phyloP scores from a whole-genome alignment of 1,284 basidiomycete species.

The Cystobasidium pallidum region DNA sequence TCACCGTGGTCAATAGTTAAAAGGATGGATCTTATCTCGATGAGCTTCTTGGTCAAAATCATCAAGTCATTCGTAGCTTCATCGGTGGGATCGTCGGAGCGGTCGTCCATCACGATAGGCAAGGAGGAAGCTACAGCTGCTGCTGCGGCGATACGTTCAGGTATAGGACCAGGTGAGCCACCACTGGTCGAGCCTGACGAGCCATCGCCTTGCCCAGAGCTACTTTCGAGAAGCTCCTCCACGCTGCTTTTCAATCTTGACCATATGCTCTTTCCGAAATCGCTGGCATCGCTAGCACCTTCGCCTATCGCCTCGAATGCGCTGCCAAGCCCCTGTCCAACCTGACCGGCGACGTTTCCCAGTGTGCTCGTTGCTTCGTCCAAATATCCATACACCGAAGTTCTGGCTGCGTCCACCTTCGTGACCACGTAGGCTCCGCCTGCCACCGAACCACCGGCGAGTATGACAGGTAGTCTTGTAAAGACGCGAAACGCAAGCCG shows the following conservation, averaged over 20 bases:
- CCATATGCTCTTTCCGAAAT: slow-evolving; percentile 38
- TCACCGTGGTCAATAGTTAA: slow-evolving; percentile 95
- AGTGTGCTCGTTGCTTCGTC: slow-evolving; percentile 26
- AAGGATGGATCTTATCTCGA: slow-evolving; percentile 92
- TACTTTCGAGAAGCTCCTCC: slow-evolving; percentile 30
- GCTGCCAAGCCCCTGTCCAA: slow-evolving; percentile 9
- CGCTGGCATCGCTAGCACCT: slow-evolving; percentile 18
- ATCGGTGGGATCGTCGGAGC: slow-evolving; percentile 27
- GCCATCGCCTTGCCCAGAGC: slow-evolving; percentile 15
- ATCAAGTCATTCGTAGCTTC: slow-evolving; percentile 64
- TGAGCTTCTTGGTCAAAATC: slow-evolving; percentile 91
- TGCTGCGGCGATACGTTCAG: slow-evolving; percentile 24
- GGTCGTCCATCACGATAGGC: slow-evolving; percentile 25
- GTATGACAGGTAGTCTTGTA: slow-evolving; percentile 23
- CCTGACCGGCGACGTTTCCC: background rate
- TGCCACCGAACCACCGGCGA: slow-evolving; percentile 35
- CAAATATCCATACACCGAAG: slow-evolving; percentile 17
- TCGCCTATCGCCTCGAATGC: slow-evolving; percentile 29
- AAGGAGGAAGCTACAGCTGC: slow-evolving; percentile 28
- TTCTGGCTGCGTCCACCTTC: slow-evolving; percentile 36
- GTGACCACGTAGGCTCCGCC: slow-evolving; percentile 38
- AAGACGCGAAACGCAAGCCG: slow-evolving; percentile 23
- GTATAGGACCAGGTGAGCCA: slow-evolving; percentile 3
- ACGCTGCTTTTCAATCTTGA: slow-evolving; percentile 10
- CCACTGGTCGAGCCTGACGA: slow-evolving; percentile 3